Evolutionary conservation across 371 early-diverging fungal genomes (phyloP).

Genomic region (Apophysomyces elegans): DNA sequence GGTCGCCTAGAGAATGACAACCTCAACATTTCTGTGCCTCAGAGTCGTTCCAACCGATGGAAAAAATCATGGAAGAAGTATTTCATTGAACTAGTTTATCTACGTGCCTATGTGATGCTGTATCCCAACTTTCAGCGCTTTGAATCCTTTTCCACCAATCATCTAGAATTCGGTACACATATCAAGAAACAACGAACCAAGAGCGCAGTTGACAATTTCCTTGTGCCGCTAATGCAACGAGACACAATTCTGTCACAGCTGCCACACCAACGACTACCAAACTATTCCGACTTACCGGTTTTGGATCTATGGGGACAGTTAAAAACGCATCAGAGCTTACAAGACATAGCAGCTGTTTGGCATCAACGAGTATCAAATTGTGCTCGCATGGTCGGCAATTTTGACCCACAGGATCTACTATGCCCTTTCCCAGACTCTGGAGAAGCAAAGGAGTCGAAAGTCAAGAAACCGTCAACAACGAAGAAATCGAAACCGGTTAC

Average conservation of each 20-base stretch:
- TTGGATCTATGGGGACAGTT: slow-evolving; percentile 63
- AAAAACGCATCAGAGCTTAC: slow-evolving; percentile 42
- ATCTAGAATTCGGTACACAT: slow-evolving; percentile 66
- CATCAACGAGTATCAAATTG: slow-evolving; percentile 57
- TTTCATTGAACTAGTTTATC: slow-evolving; percentile 67
- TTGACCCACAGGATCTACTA: slow-evolving; percentile 40
- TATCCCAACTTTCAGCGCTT: slow-evolving; percentile 68
- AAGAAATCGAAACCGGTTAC: not conserved
- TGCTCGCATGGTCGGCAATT: slow-evolving; percentile 25
- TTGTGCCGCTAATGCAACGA: slow-evolving; percentile 64
- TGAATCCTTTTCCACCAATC: slow-evolving; percentile 69
- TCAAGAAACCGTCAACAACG: not conserved
- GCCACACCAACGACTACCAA: slow-evolving; percentile 53
- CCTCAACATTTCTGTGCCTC: slow-evolving; percentile 58
- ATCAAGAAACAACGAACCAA: slow-evolving; percentile 52
- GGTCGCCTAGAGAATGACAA: slow-evolving; percentile 50
- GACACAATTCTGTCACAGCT: slow-evolving; percentile 55
- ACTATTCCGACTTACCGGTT: slow-evolving; percentile 52
- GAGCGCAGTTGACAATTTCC: slow-evolving; percentile 45
- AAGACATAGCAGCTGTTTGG: slow-evolving; percentile 42
- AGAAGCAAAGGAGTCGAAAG: not conserved
- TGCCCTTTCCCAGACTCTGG: slow-evolving; percentile 22
- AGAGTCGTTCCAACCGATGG: slow-evolving; percentile 63
- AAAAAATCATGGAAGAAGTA: slow-evolving; percentile 70
- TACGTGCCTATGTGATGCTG: slow-evolving; percentile 67